Base-by-base conservation (phyloP, 495 filamentous ascomycete genomes). In the Monascus purpureus region DNA sequence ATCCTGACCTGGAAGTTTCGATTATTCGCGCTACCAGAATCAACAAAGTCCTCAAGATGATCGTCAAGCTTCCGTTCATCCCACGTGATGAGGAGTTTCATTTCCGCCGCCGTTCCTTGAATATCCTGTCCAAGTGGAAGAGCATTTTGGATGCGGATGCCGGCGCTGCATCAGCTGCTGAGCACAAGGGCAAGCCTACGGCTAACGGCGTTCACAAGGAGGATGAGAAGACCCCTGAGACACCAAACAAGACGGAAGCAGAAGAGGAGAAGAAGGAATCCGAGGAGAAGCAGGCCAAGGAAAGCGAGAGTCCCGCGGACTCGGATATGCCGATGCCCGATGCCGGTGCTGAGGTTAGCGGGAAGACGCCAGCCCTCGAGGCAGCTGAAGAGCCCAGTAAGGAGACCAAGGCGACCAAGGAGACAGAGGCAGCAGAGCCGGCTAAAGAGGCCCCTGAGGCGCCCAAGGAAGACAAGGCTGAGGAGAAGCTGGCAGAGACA, bases 1-100 rank as follows among this genome's bases (percentile, higher is more conserved):
- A 80, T 45, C 58, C 69, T 1, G 82, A 92, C 33, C 69, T 94
- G 13, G 87, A 93, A 40, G 81, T 80, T 9, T 73, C 70, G 41
- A 88, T 93, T 41, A 92, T 95, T 43, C 68, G 75, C 30, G 57
- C 52, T 4, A 93, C 86, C 20, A 93, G 93, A 65, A 92, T 93
- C 55, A 82, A 93, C 68, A 93, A 93, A 58, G 86, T 95, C 6
- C 66, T 93, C 28, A 87, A 84, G 59, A 82, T 74, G 25, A 88
- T 95, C 46, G 63, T 93, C 42, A 93, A 90, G 60, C 65, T 93
- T 2, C 55, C 67, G 12, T 63, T 67, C 3, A 93, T 94, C 38
- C 86, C 86, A 3, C 76, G 73, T 25, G 86, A 95, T 32, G 79
- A 84, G 17, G 77, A 88, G 37, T 87, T 76, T 57, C 61, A 77